These are phyloP conservation scores for Phaseolus lunatus DNA, from an alignment of 306 rosid genomes.

Conservation along the genomic window DNA sequence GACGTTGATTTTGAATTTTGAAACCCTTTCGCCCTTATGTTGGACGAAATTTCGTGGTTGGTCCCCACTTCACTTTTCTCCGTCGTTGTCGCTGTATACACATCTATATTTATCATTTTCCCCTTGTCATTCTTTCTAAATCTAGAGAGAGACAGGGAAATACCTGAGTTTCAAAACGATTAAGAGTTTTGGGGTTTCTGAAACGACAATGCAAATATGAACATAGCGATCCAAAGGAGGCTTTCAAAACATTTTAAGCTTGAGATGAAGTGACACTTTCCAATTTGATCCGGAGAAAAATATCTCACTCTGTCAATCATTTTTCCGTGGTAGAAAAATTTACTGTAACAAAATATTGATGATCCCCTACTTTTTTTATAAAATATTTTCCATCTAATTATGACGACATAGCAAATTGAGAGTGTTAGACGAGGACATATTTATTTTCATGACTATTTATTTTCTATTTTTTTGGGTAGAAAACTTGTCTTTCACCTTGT, in stretches of 20 bases:
- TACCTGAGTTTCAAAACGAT: background rate
- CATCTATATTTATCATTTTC: conserved; percentile 2
- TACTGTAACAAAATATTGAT: background rate
- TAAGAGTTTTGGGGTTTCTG: background rate
- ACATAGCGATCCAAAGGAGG: background rate
- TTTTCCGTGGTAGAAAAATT: background rate
- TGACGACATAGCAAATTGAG: no score
- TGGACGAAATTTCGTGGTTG: conserved; percentile 27
- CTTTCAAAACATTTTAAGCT: conserved; percentile 11
- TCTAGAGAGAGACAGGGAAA: background rate
- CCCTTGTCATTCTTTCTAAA: conserved; percentile 4
- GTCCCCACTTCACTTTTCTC: conserved; percentile 49
- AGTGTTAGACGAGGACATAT: background rate
- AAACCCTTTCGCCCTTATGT: background rate
- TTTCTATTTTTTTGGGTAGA: background rate
- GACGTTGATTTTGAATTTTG: conserved; percentile 43
- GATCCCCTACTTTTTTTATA: background rate
- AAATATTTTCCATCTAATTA: background rate
- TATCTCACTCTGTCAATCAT: background rate
- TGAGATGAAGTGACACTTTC: background rate
- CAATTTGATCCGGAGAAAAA: conserved; percentile 4
- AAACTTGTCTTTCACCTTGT: conserved; percentile 33
- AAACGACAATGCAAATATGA: background rate
- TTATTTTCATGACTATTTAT: background rate
- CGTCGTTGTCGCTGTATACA: conserved; percentile 2